Evolutionary conservation across 73 alveolate genomes (phyloP), one percentile per base, ranked within the genome.

Genomic region (Paraurostyla sp.): DNA sequence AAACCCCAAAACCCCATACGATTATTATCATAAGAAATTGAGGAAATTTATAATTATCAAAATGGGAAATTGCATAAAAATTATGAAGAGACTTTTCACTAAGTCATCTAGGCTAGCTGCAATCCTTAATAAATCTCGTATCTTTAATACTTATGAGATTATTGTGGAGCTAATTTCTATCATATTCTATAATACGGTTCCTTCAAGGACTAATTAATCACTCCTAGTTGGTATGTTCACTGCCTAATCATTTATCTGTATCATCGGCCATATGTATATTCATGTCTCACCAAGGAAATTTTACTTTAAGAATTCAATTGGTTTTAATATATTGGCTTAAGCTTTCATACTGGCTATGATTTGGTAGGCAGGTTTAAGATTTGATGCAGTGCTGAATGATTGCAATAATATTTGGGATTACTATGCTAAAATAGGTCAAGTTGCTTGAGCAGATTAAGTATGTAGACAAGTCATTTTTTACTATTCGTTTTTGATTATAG

Each of bases 1-100:
- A n/a, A n/a, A n/a, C n/a, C n/a, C n/a, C n/a, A n/a, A n/a, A n/a
- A n/a, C n/a, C n/a, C n/a, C n/a, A n/a, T n/a, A n/a, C n/a, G n/a
- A n/a, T n/a, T n/a, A n/a, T n/a, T n/a, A n/a, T n/a, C n/a, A n/a
- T n/a, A n/a, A n/a, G n/a, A n/a, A n/a, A n/a, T n/a, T n/a, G n/a
- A n/a, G n/a, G n/a, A n/a, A n/a, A n/a, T n/a, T n/a, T n/a, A n/a
- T n/a, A n/a, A n/a, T n/a, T n/a, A n/a, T n/a, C n/a, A n/a, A n/a
- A 68, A 73, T 73, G 86, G 86, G 86, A 49, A 73, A 73, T 48
- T 43, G 71, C 49, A 29, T 78, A 35, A 78, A 78, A 35, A 78
- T 51, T 32, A 25, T 78, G 16, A 32, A 45, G 46, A 30, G 82
- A 13, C 49, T 81, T 6, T 81, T 81, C 60, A 42, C 75, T 15